These are phyloP conservation scores for Adansonia grandidieri DNA, from an alignment of 441 rosid genomes.

Conservation along the genomic window DNA sequence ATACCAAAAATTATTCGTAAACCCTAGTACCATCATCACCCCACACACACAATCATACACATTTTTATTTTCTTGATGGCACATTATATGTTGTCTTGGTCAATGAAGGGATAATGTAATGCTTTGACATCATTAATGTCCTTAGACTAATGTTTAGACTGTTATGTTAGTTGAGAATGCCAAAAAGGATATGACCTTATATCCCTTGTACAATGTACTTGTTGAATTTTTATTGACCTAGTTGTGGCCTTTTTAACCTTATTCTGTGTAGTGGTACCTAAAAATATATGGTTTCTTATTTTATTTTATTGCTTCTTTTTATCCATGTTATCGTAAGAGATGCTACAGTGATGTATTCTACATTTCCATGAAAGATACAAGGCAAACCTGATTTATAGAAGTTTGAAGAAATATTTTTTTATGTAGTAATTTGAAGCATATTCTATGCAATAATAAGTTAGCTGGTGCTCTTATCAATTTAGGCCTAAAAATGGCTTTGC, in stretches of 20 bases:
- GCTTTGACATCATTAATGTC: neutral
- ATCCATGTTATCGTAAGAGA: neutral
- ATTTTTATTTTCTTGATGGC: neutral
- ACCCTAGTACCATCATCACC: neutral
- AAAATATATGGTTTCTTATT: neutral
- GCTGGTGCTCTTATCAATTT: neutral
- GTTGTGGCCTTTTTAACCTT: neutral
- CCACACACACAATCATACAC: neutral
- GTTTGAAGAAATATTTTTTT: neutral
- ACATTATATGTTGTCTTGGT: neutral
- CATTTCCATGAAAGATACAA: neutral
- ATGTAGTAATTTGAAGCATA: neutral
- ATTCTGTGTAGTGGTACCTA: neutral
- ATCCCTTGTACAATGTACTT: neutral
- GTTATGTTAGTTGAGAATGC: neutral
- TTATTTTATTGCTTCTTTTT: conserved; percentile 7
- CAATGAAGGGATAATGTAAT: neutral
- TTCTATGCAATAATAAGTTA: neutral
- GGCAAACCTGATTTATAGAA: neutral
- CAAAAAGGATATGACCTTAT: neutral
- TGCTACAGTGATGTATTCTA: neutral
- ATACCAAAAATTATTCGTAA: neutral
- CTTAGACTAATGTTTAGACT: neutral
- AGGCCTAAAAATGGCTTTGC: neutral
- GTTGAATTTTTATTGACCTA: neutral